Conservation (phyloP, 2,329 filamentous ascomycete genomes). For the Diaporthe longicolla region DNA sequence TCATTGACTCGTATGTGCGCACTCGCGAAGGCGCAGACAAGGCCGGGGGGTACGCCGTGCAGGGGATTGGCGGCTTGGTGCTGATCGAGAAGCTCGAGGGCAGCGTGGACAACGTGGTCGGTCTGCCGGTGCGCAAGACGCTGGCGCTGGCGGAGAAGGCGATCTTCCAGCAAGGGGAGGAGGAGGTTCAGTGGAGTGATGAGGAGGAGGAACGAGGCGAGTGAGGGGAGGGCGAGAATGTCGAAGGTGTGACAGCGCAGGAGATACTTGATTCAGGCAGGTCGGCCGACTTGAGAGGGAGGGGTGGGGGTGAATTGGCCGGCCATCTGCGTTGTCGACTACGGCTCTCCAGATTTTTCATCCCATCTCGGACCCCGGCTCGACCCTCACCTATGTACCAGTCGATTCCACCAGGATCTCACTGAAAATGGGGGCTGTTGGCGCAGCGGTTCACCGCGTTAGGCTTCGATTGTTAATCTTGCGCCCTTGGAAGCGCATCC, state of each 20-base stretch:
- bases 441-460: conserved; percentile 30
- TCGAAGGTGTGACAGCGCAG: neutral
- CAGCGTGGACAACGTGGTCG: conserved; percentile 93
- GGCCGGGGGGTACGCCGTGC: conserved; percentile 94
- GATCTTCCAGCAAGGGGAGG: conserved; percentile 80
- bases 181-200: conserved; percentile 65
- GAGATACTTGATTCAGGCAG: neutral
- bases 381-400: conserved; percentile 6
- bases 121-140: conserved; percentile 84
- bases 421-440: conserved; percentile 18
- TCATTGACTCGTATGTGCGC: conserved; percentile 82
- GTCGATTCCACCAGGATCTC: neutral
- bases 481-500: conserved; percentile 34
- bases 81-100: conserved; percentile 92
- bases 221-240: neutral
- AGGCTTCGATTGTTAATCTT: conserved; percentile 1
- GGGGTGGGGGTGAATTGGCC: neutral
- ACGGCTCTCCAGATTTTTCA: neutral
- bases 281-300: neutral
- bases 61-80: conserved; percentile 88
- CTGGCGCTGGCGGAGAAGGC: conserved; percentile 89
- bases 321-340: neutral
- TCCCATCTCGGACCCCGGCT: neutral
- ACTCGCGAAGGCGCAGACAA: conserved; percentile 96
- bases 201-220: conserved; percentile 44